Base-by-base conservation (phyloP, 352 stramenopile species). In the Pythium oligandrum region DNA sequence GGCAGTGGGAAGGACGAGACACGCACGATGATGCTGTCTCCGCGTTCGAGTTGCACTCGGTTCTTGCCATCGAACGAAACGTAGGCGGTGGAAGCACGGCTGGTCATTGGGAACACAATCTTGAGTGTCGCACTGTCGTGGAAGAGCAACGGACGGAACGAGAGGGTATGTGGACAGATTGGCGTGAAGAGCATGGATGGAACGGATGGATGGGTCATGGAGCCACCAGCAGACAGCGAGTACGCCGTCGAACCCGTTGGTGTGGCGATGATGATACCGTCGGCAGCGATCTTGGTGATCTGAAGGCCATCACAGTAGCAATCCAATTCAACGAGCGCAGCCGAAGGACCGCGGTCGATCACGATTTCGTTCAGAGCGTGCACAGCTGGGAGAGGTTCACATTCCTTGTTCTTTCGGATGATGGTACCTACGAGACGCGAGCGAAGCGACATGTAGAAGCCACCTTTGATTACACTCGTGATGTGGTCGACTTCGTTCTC, bases 281-380 rank as follows among this genome's bases (percentile, higher is more conserved):
- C 97, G 0, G 96, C 83, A 11, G 82, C 83, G 51, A 95, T 93
- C 66, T 93, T 99, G 30, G 96, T 98, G 42, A 98, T 83, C 65
- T 98, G 87, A 1, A 97, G 77, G 52, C 96, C 90, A 62, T 99
- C 96, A 64, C 95, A 98, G 76, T 96, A 99, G 70, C 93, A 98
- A 66, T 99, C 96, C 17, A 99, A 74, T 58, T 98, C 93, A 9
- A 97, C 92, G 43, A 99, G 86, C 38, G 83, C 80, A 5, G 77
- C 83, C 2, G 70, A 90, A 26, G 78, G 80, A 4, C 97, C 96
- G 39, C 96, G 86, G 66, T 99, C 96, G 53, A 99, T 96, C 33
- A 98, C 96, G 43, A 99, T 96, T 78, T 99, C 97, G 68, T 99
- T 99, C 36, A 99, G 73, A 6, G 97, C 96, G 63, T 98, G 92